These are phyloP conservation scores for Debaryomyces prosopidis DNA, from an alignment of 805 yeast genomes.

Conservation along the genomic window DNA sequence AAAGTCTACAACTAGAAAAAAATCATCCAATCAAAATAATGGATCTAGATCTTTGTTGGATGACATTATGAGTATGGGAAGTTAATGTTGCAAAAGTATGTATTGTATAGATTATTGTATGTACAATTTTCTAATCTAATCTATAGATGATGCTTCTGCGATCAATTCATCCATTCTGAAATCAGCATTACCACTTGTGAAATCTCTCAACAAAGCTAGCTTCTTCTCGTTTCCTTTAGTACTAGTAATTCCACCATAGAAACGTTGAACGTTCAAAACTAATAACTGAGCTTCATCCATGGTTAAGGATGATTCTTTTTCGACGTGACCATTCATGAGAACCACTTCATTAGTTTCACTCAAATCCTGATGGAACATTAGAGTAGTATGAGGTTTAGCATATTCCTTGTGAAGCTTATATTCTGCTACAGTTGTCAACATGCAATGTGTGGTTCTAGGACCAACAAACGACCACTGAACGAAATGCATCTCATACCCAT, in stretches of 20 bases:
- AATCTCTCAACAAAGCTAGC: constrained; percentile 57
- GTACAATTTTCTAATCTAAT: constrained; percentile 47
- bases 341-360: constrained; percentile 58
- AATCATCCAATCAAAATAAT: background rate
- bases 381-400: constrained; percentile 93
- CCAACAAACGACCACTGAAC: constrained; percentile 94
- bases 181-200: constrained; percentile 66
- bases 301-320: constrained; percentile 65
- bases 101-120: too few species aligned
- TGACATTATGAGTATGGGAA: constrained; percentile 13
- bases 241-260: constrained; percentile 66
- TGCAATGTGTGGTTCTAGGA: constrained; percentile 78
- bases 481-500: constrained; percentile 79
- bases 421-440: constrained; percentile 89
- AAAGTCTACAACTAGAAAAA: constrained; percentile 3
- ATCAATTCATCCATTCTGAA: constrained; percentile 71
- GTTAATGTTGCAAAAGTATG: constrained; percentile 1
- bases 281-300: constrained; percentile 77
- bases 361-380: constrained; percentile 83
- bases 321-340: constrained; percentile 85
- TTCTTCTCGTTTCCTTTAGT: constrained; percentile 47
- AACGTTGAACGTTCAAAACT: constrained; percentile 74
- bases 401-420: constrained; percentile 86
- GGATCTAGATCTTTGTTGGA: constrained; percentile 9
- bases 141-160: constrained; percentile 62